Percentiles rank a stretch among this genome's conserved stretches.
Conservation (phyloP, 2,329 filamentous ascomycete genomes). For the Fusarium neocosmosporiellum region DNA sequence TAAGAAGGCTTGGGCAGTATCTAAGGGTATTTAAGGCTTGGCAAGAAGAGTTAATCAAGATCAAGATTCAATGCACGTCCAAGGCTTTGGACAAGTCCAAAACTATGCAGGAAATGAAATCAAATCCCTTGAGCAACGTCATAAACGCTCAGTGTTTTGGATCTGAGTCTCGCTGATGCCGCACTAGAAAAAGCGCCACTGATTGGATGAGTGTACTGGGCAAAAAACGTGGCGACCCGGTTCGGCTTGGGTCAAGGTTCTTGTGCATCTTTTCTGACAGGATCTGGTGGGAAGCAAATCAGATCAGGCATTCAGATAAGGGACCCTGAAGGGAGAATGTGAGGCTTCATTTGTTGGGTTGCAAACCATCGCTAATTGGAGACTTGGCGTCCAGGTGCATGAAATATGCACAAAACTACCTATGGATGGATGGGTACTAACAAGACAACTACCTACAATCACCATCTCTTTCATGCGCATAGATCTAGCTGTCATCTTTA, state of each 20-base stretch:
- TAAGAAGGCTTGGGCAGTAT: neutral
- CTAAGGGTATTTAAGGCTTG: neutral
- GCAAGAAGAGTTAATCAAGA: neutral
- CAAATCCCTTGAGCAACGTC: constrained; percentile 8
- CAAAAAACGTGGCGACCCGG: constrained; percentile 1
- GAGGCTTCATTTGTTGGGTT: neutral
- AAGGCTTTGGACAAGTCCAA: no score
- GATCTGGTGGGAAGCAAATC: neutral
- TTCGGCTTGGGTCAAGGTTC: neutral
- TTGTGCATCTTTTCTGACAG: neutral
- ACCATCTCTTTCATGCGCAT: neutral
- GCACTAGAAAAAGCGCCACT: constrained; percentile 23
- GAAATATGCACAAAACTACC: neutral
- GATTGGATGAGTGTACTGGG: constrained; percentile 28
- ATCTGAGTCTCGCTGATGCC: constrained; percentile 23
- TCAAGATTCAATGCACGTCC: neutral
- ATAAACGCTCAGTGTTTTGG: constrained; percentile 32
- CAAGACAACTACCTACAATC: neutral
- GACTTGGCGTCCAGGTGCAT: neutral
- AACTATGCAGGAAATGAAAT: neutral
- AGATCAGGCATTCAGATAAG: neutral
- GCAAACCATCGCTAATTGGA: neutral
- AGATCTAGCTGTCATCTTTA: neutral
- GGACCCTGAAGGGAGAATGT: neutral
- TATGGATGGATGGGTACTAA: neutral